phyloP scores from a whole-genome alignment of 2,329 filamentous ascomycete species.

The Grosmannia clavigera region DNA sequence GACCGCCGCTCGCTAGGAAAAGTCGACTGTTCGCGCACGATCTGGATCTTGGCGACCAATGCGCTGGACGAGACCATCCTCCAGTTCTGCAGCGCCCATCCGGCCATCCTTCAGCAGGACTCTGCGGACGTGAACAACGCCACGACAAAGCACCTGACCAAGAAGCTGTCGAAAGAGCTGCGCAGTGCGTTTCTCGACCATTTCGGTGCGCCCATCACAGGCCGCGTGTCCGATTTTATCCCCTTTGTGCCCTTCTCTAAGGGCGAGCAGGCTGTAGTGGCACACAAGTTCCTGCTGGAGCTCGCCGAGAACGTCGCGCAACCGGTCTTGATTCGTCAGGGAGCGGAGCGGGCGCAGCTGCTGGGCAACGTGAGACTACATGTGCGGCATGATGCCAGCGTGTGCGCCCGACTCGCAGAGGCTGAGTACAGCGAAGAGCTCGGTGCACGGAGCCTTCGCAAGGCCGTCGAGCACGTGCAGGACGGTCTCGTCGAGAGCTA shows the following conservation, averaged over 20 bases:
- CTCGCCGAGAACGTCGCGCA: not conserved
- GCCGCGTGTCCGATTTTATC: constrained; percentile 8
- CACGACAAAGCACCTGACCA: not conserved
- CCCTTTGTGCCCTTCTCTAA: constrained; percentile 8
- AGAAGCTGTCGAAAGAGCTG: not conserved
- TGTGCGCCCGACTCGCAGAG: constrained; percentile 1
- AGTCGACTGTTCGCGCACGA: constrained; percentile 6
- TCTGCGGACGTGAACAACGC: not conserved
- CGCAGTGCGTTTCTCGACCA: not conserved
- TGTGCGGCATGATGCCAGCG: constrained; percentile 4
- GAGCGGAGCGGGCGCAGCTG: not conserved
- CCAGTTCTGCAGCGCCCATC: constrained; percentile 4
- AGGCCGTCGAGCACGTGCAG: constrained; percentile 2
- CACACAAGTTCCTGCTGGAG: constrained; percentile 7
- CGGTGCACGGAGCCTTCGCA: constrained; percentile 6
- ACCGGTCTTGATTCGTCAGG: not conserved
- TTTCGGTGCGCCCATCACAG: constrained; percentile 7
- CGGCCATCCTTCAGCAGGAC: not conserved
- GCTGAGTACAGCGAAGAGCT: constrained; percentile 6
- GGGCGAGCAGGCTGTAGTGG: constrained; percentile 7
- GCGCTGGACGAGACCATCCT: constrained; percentile 6
- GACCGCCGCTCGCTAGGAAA: constrained; percentile 1
- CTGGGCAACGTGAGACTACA: constrained; percentile 2
- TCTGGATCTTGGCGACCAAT: constrained; percentile 9
- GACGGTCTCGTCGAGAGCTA: constrained; percentile 5